phyloP scores from a whole-genome alignment of 1,284 basidiomycete species.

The Meripilus lineatus region DNA sequence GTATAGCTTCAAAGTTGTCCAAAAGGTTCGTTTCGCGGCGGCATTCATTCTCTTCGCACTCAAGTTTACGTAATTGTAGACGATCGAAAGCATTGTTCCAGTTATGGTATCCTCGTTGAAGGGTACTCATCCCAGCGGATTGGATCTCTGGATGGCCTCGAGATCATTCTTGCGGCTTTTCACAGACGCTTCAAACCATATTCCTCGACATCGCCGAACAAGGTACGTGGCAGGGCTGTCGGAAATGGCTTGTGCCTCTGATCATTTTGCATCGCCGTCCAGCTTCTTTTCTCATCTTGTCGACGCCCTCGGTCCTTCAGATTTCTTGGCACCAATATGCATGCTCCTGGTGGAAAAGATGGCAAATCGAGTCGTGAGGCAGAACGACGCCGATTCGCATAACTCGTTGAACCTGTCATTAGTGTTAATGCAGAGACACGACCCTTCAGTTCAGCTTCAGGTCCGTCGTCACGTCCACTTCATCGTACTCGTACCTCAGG shows the following conservation, averaged over 20 bases:
- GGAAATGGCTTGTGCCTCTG: constrained; percentile 2
- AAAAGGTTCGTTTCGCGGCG: constrained; percentile 54
- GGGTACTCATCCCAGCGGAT: constrained; percentile 41
- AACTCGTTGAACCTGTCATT: constrained; percentile 63
- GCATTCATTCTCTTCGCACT: constrained; percentile 7
- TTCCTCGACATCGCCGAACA: constrained; percentile 83
- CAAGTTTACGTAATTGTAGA: constrained; percentile 52
- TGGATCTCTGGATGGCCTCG: constrained; percentile 63
- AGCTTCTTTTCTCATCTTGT: constrained; percentile 93
- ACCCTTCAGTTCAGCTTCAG: constrained; percentile 45
- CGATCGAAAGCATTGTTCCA: constrained; percentile 90
- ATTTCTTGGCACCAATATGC: constrained; percentile 81
- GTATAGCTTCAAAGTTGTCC: constrained; percentile 93
- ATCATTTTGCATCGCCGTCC: no score
- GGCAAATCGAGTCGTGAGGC: constrained; percentile 65
- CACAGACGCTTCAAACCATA: constrained; percentile 82
- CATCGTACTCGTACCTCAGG: constrained; percentile 17
- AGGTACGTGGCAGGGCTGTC: constrained; percentile 51
- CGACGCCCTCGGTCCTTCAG: constrained; percentile 74
- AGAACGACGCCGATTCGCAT: constrained; percentile 56
- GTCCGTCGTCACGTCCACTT: constrained; percentile 36
- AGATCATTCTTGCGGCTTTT: constrained; percentile 82
- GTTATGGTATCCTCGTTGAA: constrained; percentile 82
- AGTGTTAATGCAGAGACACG: constrained; percentile 58
- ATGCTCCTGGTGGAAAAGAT: constrained; percentile 86